Evolutionary conservation across 2,329 filamentous ascomycete species (phyloP).

Genomic region (Podosphaera xanthii): DNA sequence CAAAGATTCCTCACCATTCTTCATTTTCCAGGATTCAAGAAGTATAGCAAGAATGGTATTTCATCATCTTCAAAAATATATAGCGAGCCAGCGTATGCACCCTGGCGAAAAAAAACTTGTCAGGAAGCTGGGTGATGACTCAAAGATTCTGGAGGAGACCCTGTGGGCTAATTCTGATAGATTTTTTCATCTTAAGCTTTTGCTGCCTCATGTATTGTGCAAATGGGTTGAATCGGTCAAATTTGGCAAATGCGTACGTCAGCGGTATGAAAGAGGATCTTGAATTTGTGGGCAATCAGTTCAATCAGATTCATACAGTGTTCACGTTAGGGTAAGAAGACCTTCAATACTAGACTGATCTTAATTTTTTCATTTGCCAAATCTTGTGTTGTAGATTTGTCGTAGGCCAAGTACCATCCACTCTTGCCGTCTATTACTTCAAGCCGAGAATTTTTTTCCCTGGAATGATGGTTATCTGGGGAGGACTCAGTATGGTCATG

Average conservation of each 20-base stretch:
- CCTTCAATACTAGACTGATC: neutral
- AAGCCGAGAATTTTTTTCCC: conserved; percentile 41
- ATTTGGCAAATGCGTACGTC: conserved; percentile 30
- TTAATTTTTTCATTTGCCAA: neutral
- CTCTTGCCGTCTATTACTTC: conserved; percentile 38
- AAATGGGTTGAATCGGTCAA: conserved; percentile 24
- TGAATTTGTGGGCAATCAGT: conserved; percentile 23
- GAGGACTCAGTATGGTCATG: conserved; percentile 36
- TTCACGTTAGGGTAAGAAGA: conserved; percentile 15
- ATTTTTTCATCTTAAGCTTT: conserved; percentile 17
- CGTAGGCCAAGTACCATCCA: conserved; percentile 36
- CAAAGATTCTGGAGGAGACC: neutral
- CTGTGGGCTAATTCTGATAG: conserved; percentile 2
- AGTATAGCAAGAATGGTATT: too few species aligned
- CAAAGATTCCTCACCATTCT: too few species aligned
- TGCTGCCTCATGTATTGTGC: conserved; percentile 20
- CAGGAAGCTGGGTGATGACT: conserved; percentile 9
- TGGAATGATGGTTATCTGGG: conserved; percentile 30
- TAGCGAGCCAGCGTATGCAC: conserved; percentile 3
- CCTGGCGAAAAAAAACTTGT: conserved; percentile 11
- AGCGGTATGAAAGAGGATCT: conserved; percentile 30
- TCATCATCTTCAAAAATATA: too few species aligned
- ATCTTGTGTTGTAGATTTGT: conserved; percentile 18
- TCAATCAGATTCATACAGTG: conserved; percentile 30
- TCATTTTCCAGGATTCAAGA: too few species aligned